Evolutionary conservation across 352 stramenopile genomes (phyloP), one percentile per base, ranked within the genome.

Genomic region (Peronospora tabacina): DNA sequence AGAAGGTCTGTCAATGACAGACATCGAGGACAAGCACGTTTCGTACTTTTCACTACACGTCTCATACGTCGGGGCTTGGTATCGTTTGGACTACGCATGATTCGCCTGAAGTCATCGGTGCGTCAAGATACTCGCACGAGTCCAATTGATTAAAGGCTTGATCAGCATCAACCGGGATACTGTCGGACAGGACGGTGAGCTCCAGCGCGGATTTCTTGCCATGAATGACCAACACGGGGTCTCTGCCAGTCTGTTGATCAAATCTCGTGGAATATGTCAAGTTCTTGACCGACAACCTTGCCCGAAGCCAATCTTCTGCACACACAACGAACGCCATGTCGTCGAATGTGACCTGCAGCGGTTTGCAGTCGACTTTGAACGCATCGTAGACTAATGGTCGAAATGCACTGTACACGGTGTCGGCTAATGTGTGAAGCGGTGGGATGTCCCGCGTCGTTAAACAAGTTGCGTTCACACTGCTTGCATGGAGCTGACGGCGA

Each of bases 261-360:
- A 13, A 22, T 30, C 24, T 51, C 30, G 16, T 19, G 1, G n/a
- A 32, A 22, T 28, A 35, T 0, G 26, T 48, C 20, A 9, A 37
- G 11, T 48, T 28, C 12, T 48, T 32, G 2, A 20, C 28, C 28
- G 44, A 22, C 3, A 58, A 24, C 17, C 34, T 49, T 33, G 43
- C 52, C 12, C 52, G 49, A 48, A 74, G 49, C 57, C 58, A 68
- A 45, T 71, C 61, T 28, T 69, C 64, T 0, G 58, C 58, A 19
- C 56, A 77, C 28, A 68, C 24, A 4, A 69, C 56, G 34, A 70
- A 75, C 26, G 67, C 58, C 11, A 17, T 22, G 19, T 38, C 44
- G 11, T 65, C 44, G 35, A 76, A 78, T 6, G 57, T 33, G 17
- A 81, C 56, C 49, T 78, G 58, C 20, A 82, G 16, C 16, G 59